A percentile compares a stretch with the other conserved stretches of the same genome.
phyloP scores from a whole-genome alignment of 495 filamentous ascomycete genomes.

The Penicillium goetzii region DNA sequence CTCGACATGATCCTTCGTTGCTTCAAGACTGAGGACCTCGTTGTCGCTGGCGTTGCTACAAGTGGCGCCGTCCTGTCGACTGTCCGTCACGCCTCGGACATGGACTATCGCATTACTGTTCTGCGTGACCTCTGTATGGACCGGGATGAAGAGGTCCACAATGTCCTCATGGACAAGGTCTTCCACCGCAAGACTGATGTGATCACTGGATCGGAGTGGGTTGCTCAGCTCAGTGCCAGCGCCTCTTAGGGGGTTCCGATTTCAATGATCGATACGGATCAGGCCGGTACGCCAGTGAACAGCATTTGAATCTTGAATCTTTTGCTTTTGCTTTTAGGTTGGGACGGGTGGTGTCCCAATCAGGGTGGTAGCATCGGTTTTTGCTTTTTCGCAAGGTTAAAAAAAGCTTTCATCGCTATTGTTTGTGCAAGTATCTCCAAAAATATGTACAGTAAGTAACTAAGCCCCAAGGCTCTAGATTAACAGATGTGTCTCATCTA shows the following conservation, averaged over 20 bases:
- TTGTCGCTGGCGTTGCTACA: conserved; percentile 40
- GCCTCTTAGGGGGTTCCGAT: background rate
- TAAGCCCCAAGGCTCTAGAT: background rate
- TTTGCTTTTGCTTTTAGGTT: no score
- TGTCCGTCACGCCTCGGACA: conserved; percentile 40
- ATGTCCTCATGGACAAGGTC: conserved; percentile 40
- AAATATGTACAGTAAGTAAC: background rate
- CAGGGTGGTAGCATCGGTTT: no score
- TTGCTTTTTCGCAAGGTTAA: background rate
- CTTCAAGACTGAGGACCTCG: conserved; percentile 31
- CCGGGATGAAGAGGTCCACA: conserved; percentile 38
- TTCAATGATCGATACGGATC: no score
- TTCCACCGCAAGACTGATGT: conserved; percentile 35
- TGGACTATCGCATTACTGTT: conserved; percentile 42
- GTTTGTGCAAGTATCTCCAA: background rate
- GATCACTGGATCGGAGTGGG: conserved; percentile 26
- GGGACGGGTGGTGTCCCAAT: no score
- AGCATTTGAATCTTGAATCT: no score
- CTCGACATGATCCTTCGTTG: conserved; percentile 43
- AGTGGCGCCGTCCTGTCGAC: conserved; percentile 49
- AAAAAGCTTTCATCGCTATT: background rate
- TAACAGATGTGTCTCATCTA: background rate
- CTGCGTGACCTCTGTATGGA: conserved; percentile 45
- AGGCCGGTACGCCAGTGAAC: no score
- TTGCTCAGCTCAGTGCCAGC: background rate